phyloP scores from a whole-genome alignment of 2,329 filamentous ascomycete genomes.

The Pyricularia sp. region DNA sequence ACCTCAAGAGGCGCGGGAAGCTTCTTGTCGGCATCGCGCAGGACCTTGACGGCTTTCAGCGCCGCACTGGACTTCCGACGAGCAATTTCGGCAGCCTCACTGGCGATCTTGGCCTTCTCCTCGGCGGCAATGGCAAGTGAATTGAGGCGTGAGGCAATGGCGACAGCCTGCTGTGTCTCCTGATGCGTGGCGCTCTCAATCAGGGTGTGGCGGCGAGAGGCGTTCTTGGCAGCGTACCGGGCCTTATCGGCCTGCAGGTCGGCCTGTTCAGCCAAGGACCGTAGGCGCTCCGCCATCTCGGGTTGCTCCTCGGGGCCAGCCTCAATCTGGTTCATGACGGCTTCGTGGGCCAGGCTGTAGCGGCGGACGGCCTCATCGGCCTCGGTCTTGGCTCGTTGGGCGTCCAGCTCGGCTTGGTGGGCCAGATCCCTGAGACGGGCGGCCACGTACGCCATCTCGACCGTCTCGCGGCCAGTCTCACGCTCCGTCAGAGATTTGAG shows the following conservation, averaged over 20 bases:
- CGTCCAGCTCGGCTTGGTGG: not conserved
- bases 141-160: not conserved
- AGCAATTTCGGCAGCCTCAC: not conserved
- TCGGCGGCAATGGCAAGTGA: not conserved
- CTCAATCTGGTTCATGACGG: not conserved
- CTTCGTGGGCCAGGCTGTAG: not conserved
- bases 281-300: not conserved
- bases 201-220: not conserved
- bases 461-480: not conserved
- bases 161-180: not conserved
- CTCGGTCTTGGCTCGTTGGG: not conserved
- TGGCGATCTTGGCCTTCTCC: not conserved
- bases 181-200: not conserved
- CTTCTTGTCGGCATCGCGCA: not conserved
- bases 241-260: not conserved
- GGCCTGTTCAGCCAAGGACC: not conserved
- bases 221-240: not conserved
- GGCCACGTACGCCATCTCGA: conserved; percentile 1
- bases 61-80: not conserved
- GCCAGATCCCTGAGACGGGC: not conserved
- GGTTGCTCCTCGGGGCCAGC: not conserved
- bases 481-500: not conserved
- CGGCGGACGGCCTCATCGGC: not conserved
- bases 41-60: not conserved
- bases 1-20: not conserved